Evolutionary conservation across 2,329 filamentous ascomycete species (phyloP).

Genomic region (Chaetomiaceae sp.): DNA sequence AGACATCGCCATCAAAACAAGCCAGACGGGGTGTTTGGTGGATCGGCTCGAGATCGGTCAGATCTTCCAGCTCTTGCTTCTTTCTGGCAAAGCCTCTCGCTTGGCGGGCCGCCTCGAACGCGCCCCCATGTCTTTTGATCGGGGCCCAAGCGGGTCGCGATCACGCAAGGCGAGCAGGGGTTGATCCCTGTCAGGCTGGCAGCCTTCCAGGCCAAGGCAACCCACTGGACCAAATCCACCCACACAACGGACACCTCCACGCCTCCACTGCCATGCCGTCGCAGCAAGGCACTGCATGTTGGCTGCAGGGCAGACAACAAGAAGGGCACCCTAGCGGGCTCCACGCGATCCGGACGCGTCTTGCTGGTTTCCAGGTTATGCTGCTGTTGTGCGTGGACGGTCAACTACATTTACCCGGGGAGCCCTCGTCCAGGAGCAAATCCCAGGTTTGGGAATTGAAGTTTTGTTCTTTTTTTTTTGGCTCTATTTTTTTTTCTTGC

Average conservation of each 20-base stretch:
- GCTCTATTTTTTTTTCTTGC: too few species aligned
- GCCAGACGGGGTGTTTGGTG: not conserved
- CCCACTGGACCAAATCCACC: too few species aligned
- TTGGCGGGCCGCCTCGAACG: not conserved
- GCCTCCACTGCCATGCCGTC: conserved; percentile 6
- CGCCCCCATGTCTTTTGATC: not conserved
- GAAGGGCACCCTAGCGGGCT: not conserved
- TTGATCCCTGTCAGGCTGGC: too few species aligned
- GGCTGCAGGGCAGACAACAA: conserved; percentile 16
- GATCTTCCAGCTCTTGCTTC: conserved; percentile 7
- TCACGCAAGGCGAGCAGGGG: too few species aligned
- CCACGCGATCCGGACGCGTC: conserved; percentile 20
- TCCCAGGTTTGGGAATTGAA: too few species aligned
- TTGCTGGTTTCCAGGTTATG: conserved; percentile 5
- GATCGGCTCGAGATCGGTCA: not conserved
- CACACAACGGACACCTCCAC: not conserved
- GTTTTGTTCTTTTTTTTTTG: too few species aligned
- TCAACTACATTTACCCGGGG: conserved; percentile 22
- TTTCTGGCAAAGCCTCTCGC: not conserved
- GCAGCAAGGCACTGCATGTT: conserved; percentile 19
- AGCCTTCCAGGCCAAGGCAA: too few species aligned
- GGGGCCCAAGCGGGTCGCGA: conserved; percentile 9
- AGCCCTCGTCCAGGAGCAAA: too few species aligned
- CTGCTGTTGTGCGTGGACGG: not conserved
- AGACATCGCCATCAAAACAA: conserved; percentile 1